Conservation (phyloP, 768 basidiomycete genomes). For the Termitomyces eurrhizus region DNA sequence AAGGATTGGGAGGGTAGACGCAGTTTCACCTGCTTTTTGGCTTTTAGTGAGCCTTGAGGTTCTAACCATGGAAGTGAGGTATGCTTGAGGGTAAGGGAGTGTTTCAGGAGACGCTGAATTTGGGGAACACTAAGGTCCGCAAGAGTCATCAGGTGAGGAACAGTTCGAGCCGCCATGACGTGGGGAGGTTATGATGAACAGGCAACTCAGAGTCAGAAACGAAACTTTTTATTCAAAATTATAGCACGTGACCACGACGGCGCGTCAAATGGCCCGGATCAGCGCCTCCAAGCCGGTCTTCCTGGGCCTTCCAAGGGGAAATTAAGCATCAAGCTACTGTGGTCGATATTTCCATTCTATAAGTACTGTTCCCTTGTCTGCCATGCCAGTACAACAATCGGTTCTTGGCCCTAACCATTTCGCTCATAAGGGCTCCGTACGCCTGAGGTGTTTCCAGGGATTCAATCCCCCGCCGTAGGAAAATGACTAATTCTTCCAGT, state of each 20-base stretch:
- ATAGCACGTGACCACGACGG: neutral
- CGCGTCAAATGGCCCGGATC: neutral
- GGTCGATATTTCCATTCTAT: neutral
- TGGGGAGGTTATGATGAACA: neutral
- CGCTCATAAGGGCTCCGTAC: neutral
- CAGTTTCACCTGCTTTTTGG: conserved; percentile 32
- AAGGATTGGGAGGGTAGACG: conserved; percentile 71
- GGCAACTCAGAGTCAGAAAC: neutral
- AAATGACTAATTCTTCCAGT: neutral
- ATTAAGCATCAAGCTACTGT: neutral
- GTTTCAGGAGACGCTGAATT: conserved; percentile 60
- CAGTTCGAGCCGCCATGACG: conserved; percentile 16
- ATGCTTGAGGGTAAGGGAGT: conserved; percentile 64
- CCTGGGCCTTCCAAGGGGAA: neutral
- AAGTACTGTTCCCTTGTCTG: neutral
- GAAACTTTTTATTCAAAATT: conserved; percentile 6
- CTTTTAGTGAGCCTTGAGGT: conserved; percentile 41
- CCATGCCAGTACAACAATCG: neutral
- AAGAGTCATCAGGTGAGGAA: conserved; percentile 81
- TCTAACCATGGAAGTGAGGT: conserved; percentile 62
- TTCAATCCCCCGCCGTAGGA: neutral
- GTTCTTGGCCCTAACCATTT: neutral
- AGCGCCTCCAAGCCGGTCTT: too few relatives aligned
- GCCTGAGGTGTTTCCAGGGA: neutral
- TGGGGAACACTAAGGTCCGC: conserved; percentile 82